Evolutionary conservation across 2,329 filamentous ascomycete species (phyloP).

Genomic region (Curvularia eragrostidis): DNA sequence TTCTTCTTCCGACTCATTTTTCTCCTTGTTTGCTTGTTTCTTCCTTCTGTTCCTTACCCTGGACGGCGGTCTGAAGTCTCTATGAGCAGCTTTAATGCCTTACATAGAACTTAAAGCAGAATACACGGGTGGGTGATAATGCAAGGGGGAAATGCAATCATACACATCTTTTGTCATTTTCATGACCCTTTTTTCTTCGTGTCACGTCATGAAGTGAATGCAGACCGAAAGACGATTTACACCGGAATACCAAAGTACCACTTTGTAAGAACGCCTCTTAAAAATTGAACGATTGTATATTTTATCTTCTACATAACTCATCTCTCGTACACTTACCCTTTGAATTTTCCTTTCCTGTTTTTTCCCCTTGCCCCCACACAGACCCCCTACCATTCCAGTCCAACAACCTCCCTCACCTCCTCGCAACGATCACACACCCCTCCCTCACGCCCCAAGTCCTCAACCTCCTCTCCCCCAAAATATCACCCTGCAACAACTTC

Average conservation of each 20-base stretch:
- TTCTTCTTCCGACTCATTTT: neutral
- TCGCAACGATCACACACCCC: conserved; percentile 53
- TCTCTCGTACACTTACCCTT: neutral
- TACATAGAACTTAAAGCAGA: neutral
- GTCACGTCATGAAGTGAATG: neutral
- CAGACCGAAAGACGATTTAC: neutral
- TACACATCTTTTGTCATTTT: neutral
- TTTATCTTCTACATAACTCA: neutral
- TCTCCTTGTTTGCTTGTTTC: neutral
- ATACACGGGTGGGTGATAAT: neutral
- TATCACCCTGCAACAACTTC: conserved; percentile 34
- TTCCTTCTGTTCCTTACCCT: neutral
- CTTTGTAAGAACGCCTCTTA: neutral
- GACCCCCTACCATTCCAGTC: neutral
- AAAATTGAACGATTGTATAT: neutral
- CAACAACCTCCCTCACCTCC: conserved; percentile 10
- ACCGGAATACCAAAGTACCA: neutral
- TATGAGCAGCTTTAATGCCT: neutral
- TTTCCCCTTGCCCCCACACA: neutral
- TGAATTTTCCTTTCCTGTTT: neutral
- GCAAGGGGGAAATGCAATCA: neutral
- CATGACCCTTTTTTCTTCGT: too few relatives aligned
- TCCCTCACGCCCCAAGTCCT: conserved; percentile 56
- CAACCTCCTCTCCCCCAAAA: conserved; percentile 48
- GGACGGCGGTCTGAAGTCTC: neutral